Evolutionary conservation across 1,284 basidiomycete genomes (phyloP).

Genomic region (Bondarzewia mesenterica): DNA sequence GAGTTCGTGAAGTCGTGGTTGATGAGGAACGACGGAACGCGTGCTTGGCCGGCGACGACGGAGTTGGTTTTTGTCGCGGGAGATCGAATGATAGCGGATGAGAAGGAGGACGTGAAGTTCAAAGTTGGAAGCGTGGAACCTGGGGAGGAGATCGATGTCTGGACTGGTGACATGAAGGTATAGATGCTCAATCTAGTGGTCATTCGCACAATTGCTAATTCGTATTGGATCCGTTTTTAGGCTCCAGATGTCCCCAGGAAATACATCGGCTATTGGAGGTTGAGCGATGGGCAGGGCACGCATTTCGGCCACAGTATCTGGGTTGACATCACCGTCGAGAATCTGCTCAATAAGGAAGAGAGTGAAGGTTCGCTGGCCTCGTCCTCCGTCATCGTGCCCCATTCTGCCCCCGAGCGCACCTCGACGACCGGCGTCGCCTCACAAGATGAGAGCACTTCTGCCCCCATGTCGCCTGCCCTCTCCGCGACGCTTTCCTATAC

Average conservation of each 20-base stretch:
- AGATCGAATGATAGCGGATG: constrained; percentile 29
- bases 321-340: constrained; percentile 61
- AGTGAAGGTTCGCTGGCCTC: constrained; percentile 47
- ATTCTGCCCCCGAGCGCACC: constrained; percentile 6
- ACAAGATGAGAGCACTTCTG: constrained; percentile 20
- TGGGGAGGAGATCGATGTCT: constrained; percentile 54
- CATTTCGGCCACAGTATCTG: constrained; percentile 70
- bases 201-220: not conserved
- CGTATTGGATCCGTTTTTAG: constrained; percentile 22
- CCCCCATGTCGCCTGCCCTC: constrained; percentile 33
- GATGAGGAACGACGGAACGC: constrained; percentile 54
- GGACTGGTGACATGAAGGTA: constrained; percentile 68
- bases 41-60: constrained; percentile 63
- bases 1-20: constrained; percentile 81
- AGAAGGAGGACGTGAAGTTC: constrained; percentile 26
- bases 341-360: constrained; percentile 26
- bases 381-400: constrained; percentile 65
- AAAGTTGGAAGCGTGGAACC: constrained; percentile 46
- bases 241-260: constrained; percentile 68
- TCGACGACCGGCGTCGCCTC: constrained; percentile 13
- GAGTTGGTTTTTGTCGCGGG: constrained; percentile 66
- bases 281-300: constrained; percentile 49
- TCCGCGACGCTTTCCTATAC: constrained; percentile 38
- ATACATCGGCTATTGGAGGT: constrained; percentile 69
- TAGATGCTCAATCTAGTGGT: too few species aligned